Evolutionary conservation across 306 rosid genomes (phyloP), one percentile per base, ranked within the genome.

Genomic region (Prunus fruticosa): DNA sequence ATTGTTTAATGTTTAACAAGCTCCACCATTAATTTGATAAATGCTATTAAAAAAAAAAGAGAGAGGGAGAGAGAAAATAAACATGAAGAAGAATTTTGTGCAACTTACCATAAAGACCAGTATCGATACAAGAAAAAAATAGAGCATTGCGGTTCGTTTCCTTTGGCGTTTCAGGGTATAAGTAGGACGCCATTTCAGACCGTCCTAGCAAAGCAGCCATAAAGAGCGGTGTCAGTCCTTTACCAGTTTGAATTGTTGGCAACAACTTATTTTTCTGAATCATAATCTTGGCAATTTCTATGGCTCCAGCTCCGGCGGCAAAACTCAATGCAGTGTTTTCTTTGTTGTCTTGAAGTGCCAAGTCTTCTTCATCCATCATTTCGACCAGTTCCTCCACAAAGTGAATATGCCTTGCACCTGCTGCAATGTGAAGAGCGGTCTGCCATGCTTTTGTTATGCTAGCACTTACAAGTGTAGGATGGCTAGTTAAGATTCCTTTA

Each of bases 351-450:
- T 0, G 34, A 41, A 16, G 10, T 19, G 63, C 80, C 56, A 82
- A 68, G 16, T 78, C 73, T 3, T 58, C 2, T 5, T 2, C 1
- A 10, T 51, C 14, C 30, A 71, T 52, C 12, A 43, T 27, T 5
- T 34, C 0, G 14, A 82, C 63, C 38, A 82, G 25, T 0, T 78
- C 63, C 64, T 43, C 54, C 13, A 78, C 86, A 45, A 82, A 74
- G 47, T 46, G 22, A 8, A 10, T 46, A 25, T 64, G 64, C 13
- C 51, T 68, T 15, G 73, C 50, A 11, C 58, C 69, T 2, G 54
- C 75, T 19, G 85, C 79, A 11, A 80, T 32, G 54, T 80, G 83
- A 73, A 80, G 79, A 51, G 45, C 71, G 0, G 75, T 67, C 2
- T 67, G 75, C 2, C 2, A 0, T 2, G 3, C 32, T 47, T 45